Evolutionary conservation across 139 green algal species (phyloP), one percentile per base, ranked within the genome.

Genomic region (Coccomyxa sp.): DNA sequence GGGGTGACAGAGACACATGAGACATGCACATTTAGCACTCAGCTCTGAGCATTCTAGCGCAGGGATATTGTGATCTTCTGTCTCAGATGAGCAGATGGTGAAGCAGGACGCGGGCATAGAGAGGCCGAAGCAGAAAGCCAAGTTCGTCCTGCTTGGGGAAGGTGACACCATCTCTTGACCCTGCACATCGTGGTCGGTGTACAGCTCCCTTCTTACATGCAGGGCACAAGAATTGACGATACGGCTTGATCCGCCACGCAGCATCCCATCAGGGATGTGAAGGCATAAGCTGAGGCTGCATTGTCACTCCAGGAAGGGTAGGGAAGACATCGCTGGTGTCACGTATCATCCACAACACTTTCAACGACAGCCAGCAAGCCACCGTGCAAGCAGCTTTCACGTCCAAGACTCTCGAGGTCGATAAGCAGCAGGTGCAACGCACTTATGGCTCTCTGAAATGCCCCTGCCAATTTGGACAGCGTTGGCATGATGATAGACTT

Each of bases 61-160:
- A n/a, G n/a, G n/a, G n/a, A n/a, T n/a, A n/a, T n/a, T n/a, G n/a
- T n/a, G n/a, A n/a, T n/a, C n/a, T n/a, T n/a, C n/a, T n/a, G n/a
- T n/a, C n/a, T n/a, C n/a, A n/a, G n/a, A n/a, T n/a, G n/a, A n/a
- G n/a, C n/a, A n/a, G n/a, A n/a, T n/a, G n/a, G n/a, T n/a, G n/a
- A n/a, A n/a, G n/a, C n/a, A n/a, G n/a, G n/a, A n/a, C n/a, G n/a
- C n/a, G n/a, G n/a, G n/a, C n/a, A n/a, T n/a, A n/a, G n/a, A n/a
- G n/a, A n/a, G n/a, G n/a, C n/a, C n/a, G n/a, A 77, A 34, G 34
- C 33, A 44, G 27, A 79, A 37, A 35, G 44, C 77, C 31, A 82
- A 82, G 29, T 37, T 82, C 29, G 78, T 82, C 3, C 50, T 82
- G 24, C 73, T 82, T 10, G 78, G 78, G 2, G 78, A 82, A 73